Conservation (phyloP, 2,329 filamentous ascomycete species). For the Paraconiothyrium sp. region DNA sequence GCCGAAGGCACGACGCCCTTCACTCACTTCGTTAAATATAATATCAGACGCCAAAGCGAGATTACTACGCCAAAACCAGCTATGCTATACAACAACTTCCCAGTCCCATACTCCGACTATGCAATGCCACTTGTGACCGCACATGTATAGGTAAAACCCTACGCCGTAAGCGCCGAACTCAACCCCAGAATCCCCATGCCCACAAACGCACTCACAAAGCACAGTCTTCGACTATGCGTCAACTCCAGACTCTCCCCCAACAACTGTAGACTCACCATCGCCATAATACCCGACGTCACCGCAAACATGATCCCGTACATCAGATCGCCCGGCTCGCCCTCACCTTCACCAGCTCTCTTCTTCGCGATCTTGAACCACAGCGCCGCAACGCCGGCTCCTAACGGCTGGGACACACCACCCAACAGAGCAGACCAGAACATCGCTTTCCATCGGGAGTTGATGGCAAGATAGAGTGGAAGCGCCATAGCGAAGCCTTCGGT, state of each 20-base stretch:
- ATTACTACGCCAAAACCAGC: background rate
- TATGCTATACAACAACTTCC: background rate
- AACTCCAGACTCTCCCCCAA: constrained; percentile 86
- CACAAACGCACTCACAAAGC: constrained; percentile 81
- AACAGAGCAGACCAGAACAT: constrained; percentile 86
- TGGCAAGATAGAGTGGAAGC: constrained; percentile 89
- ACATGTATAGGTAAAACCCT: background rate
- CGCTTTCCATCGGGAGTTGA: constrained; percentile 80
- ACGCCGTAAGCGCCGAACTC: constrained; percentile 83
- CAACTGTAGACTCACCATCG: constrained; percentile 87
- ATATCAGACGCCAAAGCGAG: too few species aligned
- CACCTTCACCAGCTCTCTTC: constrained; percentile 54
- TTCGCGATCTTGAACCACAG: constrained; percentile 83
- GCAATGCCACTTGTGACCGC: background rate
- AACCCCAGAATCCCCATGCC: constrained; percentile 89
- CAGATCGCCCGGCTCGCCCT: constrained; percentile 61
- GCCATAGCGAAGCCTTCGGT: constrained; percentile 96
- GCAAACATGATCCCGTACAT: constrained; percentile 87
- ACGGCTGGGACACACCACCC: constrained; percentile 85
- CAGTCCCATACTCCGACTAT: background rate
- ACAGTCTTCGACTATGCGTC: constrained; percentile 80
- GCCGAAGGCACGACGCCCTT: too few species aligned
- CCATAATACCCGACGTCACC: constrained; percentile 92
- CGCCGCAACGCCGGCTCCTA: constrained; percentile 84
- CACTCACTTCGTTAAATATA: too few species aligned